These are phyloP conservation scores for Colletotrichum orbiculare DNA, from an alignment of 2,329 filamentous ascomycete genomes.

Conservation along the genomic window DNA sequence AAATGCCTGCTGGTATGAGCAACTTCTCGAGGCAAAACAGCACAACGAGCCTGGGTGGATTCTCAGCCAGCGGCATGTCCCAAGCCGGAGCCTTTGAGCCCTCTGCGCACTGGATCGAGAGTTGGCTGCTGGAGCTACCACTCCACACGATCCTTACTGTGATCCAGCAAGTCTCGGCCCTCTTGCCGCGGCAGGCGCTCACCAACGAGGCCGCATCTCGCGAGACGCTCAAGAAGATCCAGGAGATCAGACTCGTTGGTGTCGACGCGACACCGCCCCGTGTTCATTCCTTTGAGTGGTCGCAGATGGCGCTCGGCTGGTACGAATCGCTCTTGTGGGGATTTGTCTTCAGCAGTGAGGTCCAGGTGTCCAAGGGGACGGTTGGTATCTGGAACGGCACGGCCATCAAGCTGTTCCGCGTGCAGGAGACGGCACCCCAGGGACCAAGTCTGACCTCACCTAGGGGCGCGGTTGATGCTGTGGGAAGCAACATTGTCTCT, in stretches of 20 bases:
- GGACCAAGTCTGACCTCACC: conserved; percentile 87
- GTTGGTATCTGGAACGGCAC: conserved; percentile 97
- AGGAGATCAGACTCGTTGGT: conserved; percentile 71
- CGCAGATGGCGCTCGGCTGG: conserved; percentile 89
- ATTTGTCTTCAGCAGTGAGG: conserved; percentile 90
- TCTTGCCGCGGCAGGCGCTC: conserved; percentile 65
- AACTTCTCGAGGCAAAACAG: conserved; percentile 92
- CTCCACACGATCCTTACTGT: conserved; percentile 86
- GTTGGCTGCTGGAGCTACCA: conserved; percentile 91
- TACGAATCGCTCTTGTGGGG: conserved; percentile 96
- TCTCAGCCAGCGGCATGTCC: conserved; percentile 68
- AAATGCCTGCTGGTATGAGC: conserved; percentile 87
- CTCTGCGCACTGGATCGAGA: conserved; percentile 87
- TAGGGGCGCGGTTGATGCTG: conserved; percentile 90
- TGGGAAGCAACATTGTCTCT: conserved; percentile 89
- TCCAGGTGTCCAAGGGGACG: conserved; percentile 86
- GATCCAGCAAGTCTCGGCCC: conserved; percentile 72
- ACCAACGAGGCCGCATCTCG: conserved; percentile 55
- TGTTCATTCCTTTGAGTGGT: conserved; percentile 95
- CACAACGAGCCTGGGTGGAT: conserved; percentile 79
- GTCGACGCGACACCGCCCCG: conserved; percentile 80
- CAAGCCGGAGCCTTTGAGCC: conserved; percentile 77
- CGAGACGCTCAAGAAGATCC: conserved; percentile 65
- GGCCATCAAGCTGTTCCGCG: conserved; percentile 85
- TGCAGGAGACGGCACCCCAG: conserved; percentile 84